phyloP scores from a whole-genome alignment of 805 yeast species.

The Diddensiella transvaalensis region DNA sequence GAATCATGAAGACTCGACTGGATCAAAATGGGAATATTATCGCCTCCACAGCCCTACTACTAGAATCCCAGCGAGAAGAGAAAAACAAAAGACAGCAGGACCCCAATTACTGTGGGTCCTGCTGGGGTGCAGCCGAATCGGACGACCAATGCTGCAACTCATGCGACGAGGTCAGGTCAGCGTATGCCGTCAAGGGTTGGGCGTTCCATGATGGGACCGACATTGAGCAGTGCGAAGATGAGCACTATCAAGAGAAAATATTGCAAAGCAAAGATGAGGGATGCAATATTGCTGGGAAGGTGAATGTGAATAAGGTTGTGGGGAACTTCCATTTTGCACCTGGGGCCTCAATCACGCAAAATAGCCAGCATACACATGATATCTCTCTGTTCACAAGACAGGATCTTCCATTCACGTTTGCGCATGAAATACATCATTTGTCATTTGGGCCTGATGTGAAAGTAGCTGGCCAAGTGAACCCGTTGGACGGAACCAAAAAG shows the following conservation, averaged over 20 bases:
- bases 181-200: slow-evolving; percentile 79
- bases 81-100: slow-evolving; percentile 33
- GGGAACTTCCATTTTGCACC: slow-evolving; percentile 97
- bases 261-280: slow-evolving; percentile 70
- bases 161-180: slow-evolving; percentile 75
- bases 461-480: slow-evolving; percentile 38
- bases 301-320: slow-evolving; percentile 75
- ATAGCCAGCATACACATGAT: slow-evolving; percentile 75
- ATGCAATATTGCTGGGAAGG: slow-evolving; percentile 77
- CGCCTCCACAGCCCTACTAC: slow-evolving; percentile 39
- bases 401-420: slow-evolving; percentile 60
- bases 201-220: slow-evolving; percentile 85
- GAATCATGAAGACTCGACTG: slow-evolving; percentile 68
- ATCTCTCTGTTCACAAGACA: slow-evolving; percentile 62
- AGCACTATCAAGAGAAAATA: slow-evolving; percentile 72
- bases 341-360: slow-evolving; percentile 63
- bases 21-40: slow-evolving; percentile 48
- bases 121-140: slow-evolving; percentile 80
- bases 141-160: slow-evolving; percentile 73
- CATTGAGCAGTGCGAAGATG: slow-evolving; percentile 85
- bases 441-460: slow-evolving; percentile 68
- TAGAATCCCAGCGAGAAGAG: slow-evolving; percentile 27
- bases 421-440: slow-evolving; percentile 74
- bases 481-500: slow-evolving; percentile 56
- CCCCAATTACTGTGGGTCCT: slow-evolving; percentile 72